Evolutionary conservation across 208 protist species (phyloP), one percentile per base, ranked within the genome.

Genomic region (Trypanosomatidae sp.): DNA sequence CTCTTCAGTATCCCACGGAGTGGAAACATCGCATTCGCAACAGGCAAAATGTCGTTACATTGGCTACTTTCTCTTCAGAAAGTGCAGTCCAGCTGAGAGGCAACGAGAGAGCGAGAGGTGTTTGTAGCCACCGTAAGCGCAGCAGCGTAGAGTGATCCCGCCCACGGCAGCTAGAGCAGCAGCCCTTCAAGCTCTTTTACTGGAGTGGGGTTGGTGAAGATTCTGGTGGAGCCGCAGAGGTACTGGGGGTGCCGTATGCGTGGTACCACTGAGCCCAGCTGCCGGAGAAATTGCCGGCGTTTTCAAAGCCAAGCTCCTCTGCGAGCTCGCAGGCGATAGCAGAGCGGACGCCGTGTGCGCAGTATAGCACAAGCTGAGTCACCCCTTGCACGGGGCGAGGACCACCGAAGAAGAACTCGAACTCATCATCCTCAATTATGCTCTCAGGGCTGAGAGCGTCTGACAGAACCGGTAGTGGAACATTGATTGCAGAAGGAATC

Each of bases 361-460:
- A 92, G 81, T 95, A 95, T 67, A 95, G 89, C 62, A 95, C 74
- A 12, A 95, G 53, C 69, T 89, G 82, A 17, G 86, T 81, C 6
- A 70, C 62, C 4, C 79, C 80, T 25, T 50, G 73, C 2, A 82
- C 66, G 25, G 87, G 87, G n/a, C 85, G 81, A 44, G 81, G 49
- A 1, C 80, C 67, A 17, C 84, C 84, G 58, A 90, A 91, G 28
- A 71, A 76, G 30, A 77, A 66, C 22, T 56, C 62, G 64, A 95
- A 95, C 65, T 91, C 86, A 7, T 81, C 86, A 44, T 87, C 79
- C 12, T 74, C 71, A 13, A 91, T 62, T 30, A 74, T 74, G 41
- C 85, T 74, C 6, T 80, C 82, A 28, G 30, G 50, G 52, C 66
- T 66, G 19, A 95, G 73, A 15, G 79, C 82, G 8, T 83, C 84